Evolutionary conservation across 805 yeast species (phyloP), one percentile per base, ranked within the genome.

Genomic region (Candida ovalis): DNA sequence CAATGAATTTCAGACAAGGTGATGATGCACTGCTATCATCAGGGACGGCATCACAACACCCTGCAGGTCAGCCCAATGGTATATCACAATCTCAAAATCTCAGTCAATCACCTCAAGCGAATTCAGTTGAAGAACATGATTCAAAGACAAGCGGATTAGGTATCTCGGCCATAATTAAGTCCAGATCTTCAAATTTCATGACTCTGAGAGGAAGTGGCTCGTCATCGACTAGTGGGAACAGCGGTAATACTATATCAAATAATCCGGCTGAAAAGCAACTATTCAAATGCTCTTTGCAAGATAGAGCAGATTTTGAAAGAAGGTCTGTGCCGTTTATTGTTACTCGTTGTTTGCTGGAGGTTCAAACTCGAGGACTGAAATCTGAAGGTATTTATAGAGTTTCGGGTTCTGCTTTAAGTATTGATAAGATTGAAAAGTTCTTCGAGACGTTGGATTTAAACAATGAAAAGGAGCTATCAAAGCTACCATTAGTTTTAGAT

Each of bases 301-400:
- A 76, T 46, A 73, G 96, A 45, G 76, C 87, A 13, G 68, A 70
- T 15, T 73, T 67, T 55, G 99, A 92, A 61, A 74, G 76, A 15
- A 71, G 77, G 27, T 54, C 63, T 10, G 75, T 88, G 10, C 99
- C 99, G 12, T 67, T 79, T 54, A 77, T 94, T 25, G 76, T 94
- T 10, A 71, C 83, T 12, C 73, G 80, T 48, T 88, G 97, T 67
- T 68, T 90, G 5, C 71, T 73, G 22, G 94, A 85, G 57, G 89
- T 94, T 45, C 97, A 92, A 68, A 61, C 62, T 6, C 73, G 88
- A 49, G 96, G 96, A 4, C 66, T 91, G 55, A 81, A 76, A 36
- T 70, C 75, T 52, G 98, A 91, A 66, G 99, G 99, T 8, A 77
- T 94, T 32, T 94, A 94, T 69, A 75, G 99, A 55, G 84, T 91